These are phyloP conservation scores for Aspergillus ostianus DNA, from an alignment of 495 filamentous ascomycete species.

Conservation along the genomic window DNA sequence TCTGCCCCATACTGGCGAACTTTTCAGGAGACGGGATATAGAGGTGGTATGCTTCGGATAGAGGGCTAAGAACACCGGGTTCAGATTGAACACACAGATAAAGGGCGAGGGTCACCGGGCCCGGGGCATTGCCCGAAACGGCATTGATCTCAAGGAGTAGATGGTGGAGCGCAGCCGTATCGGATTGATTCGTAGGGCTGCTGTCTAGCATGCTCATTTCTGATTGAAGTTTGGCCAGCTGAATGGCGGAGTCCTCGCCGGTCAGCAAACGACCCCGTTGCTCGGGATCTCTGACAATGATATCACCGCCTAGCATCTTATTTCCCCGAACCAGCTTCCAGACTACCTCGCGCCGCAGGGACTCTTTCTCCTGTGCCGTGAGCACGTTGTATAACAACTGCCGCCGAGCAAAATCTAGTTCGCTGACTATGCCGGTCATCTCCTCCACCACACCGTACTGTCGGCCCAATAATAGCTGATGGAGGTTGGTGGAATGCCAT, in stretches of 20 bases:
- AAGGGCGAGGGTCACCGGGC: conserved; percentile 73
- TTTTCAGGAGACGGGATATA: conserved; percentile 74
- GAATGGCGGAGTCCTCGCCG: conserved; percentile 87
- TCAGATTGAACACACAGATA: conserved; percentile 71
- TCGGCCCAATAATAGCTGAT: conserved; percentile 81
- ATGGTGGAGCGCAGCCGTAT: conserved; percentile 76
- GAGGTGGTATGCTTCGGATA: conserved; percentile 81
- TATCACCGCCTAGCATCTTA: conserved; percentile 84
- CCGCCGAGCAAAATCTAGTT: conserved; percentile 76
- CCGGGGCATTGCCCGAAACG: conserved; percentile 68
- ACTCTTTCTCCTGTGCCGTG: conserved; percentile 74
- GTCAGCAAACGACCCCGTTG: conserved; percentile 83
- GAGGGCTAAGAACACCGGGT: conserved; percentile 56
- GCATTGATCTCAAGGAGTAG: conserved; percentile 79
- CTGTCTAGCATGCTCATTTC: conserved; percentile 92
- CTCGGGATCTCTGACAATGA: conserved; percentile 87
- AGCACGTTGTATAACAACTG: conserved; percentile 93
- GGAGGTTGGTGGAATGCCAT: conserved; percentile 96
- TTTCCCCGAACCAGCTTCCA: conserved; percentile 95
- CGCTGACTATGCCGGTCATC: conserved; percentile 72
- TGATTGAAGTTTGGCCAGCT: conserved; percentile 86
- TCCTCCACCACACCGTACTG: conserved; percentile 80
- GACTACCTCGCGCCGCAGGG: conserved; percentile 77
- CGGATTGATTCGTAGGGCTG: conserved; percentile 61
- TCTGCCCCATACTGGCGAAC: conserved; percentile 54